Evolutionary conservation across 305 asterid species (phyloP), one percentile per base, ranked within the genome.

Genomic region (Striga hermonthica): DNA sequence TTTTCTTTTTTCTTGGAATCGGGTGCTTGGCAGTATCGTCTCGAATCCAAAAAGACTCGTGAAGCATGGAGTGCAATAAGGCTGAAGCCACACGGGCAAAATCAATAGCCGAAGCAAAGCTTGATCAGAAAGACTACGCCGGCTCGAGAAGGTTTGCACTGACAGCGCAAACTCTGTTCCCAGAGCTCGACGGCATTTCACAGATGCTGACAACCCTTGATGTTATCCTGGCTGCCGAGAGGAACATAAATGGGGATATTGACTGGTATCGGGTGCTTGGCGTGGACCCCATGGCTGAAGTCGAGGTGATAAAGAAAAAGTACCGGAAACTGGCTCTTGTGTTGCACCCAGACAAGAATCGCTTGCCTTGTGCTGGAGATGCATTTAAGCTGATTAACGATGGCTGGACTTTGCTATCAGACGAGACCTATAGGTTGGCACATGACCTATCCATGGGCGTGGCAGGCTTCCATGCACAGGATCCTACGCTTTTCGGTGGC

Each of bases 11-110:
- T n/a, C n/a, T n/a, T n/a, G n/a, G n/a, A n/a, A n/a, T n/a, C n/a
- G n/a, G n/a, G n/a, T n/a, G n/a, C n/a, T n/a, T n/a, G n/a, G n/a
- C n/a, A n/a, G n/a, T n/a, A n/a, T n/a, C n/a, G n/a, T n/a, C n/a
- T n/a, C n/a, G n/a, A n/a, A n/a, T n/a, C n/a, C n/a, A n/a, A n/a
- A n/a, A n/a, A n/a, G n/a, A n/a, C n/a, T n/a, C n/a, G n/a, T n/a
- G n/a, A n/a, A n/a, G n/a, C n/a, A n/a, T n/a, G n/a, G n/a, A 90
- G 70, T 90, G 94, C 83, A 90, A 90, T 54, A 82, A 76, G 73
- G 97, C 87, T 60, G 97, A 87, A 77, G 97, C 95, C 16, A 39
- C 61, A 49, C 74, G 94, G 37, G 94, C 95, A 39, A 85, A 75
- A 77, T 11, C 71, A 61, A 81, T 90, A 50, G 91, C 95, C 4